These are phyloP conservation scores for Alternaria conjuncta DNA, from an alignment of 2,329 filamentous ascomycete genomes.

Conservation along the genomic window DNA sequence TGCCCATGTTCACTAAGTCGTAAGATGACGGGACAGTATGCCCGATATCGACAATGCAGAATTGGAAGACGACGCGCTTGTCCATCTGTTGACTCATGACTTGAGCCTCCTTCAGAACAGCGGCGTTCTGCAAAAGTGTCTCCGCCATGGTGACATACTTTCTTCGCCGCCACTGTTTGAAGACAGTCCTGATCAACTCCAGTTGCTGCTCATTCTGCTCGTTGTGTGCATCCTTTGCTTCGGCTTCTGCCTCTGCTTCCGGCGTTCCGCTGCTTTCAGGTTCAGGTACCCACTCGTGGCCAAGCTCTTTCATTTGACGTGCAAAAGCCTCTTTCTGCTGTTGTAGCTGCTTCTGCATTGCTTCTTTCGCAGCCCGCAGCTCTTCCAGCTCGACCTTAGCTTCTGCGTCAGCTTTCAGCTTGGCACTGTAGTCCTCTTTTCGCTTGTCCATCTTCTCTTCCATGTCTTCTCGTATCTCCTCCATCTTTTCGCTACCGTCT, in stretches of 20 bases:
- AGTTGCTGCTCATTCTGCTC: slow-evolving; percentile 72
- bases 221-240: neutral
- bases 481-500: slow-evolving; percentile 78
- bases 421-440: slow-evolving; percentile 81
- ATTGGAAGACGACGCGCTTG: slow-evolving; percentile 92
- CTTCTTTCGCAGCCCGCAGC: slow-evolving; percentile 77
- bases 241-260: slow-evolving; percentile 10
- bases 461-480: slow-evolving; percentile 80
- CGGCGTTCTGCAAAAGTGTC: slow-evolving; percentile 84
- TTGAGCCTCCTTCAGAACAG: slow-evolving; percentile 90
- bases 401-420: slow-evolving; percentile 76
- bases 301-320: slow-evolving; percentile 74
- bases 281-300: slow-evolving; percentile 61
- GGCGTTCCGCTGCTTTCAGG: slow-evolving; percentile 52
- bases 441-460: slow-evolving; percentile 82
- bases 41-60: slow-evolving; percentile 86
- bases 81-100: slow-evolving; percentile 97
- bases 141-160: slow-evolving; percentile 96
- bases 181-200: slow-evolving; percentile 68
- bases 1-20: slow-evolving; percentile 91
- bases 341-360: slow-evolving; percentile 86
- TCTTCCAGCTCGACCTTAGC: slow-evolving; percentile 82
- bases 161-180: slow-evolving; percentile 79
- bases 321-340: slow-evolving; percentile 86
- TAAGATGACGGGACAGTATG: slow-evolving; percentile 92